Evolutionary conservation across 306 rosid genomes (phyloP).

Genomic region (Glycine latifolia): DNA sequence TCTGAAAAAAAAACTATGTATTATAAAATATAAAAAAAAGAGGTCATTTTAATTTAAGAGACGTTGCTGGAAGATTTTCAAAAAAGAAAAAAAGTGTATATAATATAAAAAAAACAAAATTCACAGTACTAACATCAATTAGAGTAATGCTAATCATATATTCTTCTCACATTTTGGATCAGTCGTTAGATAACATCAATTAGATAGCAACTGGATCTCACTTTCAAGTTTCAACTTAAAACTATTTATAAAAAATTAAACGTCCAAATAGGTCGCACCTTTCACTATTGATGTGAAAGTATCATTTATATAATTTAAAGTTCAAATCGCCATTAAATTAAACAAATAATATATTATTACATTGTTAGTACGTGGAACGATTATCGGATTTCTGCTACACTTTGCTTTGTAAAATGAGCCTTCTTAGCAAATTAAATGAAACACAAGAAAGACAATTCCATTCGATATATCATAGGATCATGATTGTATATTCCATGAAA

Average conservation of each 20-base stretch:
- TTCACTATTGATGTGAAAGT: not conserved
- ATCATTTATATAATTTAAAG: not conserved
- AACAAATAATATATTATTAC: not conserved
- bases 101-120: too few species aligned
- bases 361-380: not conserved
- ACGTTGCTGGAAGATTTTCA: too few species aligned
- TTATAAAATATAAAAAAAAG: too few species aligned
- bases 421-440: not conserved
- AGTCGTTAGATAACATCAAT: not conserved
- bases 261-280: conserved; percentile 1
- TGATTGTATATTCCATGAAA: not conserved
- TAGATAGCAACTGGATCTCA: not conserved
- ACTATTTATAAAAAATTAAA: not conserved
- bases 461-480: not conserved
- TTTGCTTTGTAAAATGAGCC: not conserved
- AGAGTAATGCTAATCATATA: conserved; percentile 4
- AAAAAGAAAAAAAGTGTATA: too few species aligned
- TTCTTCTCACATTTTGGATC: conserved; percentile 20
- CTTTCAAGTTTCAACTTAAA: conserved; percentile 11
- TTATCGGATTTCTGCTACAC: not conserved
- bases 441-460: not conserved
- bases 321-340: conserved; percentile 1
- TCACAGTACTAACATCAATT: not conserved
- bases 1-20: not conserved
- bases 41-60: too few species aligned